These are phyloP conservation scores for Cornus florida DNA, from an alignment of 148 eudicot genomes.

Conservation along the genomic window DNA sequence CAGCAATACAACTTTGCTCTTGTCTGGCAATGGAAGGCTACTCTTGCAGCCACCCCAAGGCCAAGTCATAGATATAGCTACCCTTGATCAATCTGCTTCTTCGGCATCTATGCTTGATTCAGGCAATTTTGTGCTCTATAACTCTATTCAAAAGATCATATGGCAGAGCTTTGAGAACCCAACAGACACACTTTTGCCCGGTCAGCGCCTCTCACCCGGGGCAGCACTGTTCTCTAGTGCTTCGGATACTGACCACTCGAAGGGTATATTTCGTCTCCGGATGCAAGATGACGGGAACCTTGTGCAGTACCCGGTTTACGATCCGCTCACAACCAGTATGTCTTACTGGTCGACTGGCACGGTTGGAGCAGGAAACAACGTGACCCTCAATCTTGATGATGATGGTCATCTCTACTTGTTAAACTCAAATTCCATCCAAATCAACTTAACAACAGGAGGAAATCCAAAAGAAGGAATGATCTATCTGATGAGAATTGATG, in stretches of 20 bases:
- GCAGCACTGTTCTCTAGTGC: conserved; percentile 12
- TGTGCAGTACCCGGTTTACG: conserved; percentile 17
- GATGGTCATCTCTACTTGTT: conserved; percentile 14
- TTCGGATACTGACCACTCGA: conserved; percentile 5
- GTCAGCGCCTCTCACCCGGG: neutral
- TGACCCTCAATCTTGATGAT: conserved; percentile 1
- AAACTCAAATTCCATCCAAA: neutral
- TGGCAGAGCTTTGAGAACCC: conserved; percentile 30
- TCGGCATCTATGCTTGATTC: conserved; percentile 17
- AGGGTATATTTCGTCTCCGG: conserved; percentile 10
- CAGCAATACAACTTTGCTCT: neutral
- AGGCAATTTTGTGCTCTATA: conserved; percentile 28
- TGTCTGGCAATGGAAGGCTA: conserved; percentile 8
- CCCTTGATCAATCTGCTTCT: neutral
- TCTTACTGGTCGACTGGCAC: conserved; percentile 14
- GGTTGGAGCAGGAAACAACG: neutral
- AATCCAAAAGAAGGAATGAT: neutral
- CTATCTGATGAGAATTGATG: conserved; percentile 3
- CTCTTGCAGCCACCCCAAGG: neutral
- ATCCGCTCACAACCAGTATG: neutral
- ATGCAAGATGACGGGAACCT: conserved; percentile 31
- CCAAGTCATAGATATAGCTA: neutral
- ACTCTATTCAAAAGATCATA: neutral
- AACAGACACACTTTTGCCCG: conserved; percentile 20
- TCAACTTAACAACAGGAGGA: neutral